Percentiles rank a stretch among this genome's conserved stretches.
Evolutionary conservation across 139 green algal species (phyloP).

Genomic region (Volvox reticuliferus): DNA sequence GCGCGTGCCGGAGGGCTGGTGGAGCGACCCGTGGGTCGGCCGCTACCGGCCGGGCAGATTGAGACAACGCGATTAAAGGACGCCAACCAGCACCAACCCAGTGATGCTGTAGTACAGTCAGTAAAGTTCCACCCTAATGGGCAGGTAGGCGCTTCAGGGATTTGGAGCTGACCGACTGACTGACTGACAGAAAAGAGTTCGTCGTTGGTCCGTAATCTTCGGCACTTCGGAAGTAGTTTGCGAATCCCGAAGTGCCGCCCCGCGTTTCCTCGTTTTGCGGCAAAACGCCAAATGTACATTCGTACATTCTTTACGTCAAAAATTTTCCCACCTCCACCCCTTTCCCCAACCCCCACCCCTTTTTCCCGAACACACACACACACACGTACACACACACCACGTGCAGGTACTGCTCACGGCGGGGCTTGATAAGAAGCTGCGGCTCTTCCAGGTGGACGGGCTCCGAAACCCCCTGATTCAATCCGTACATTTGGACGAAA

Average conservation of each 20-base stretch:
- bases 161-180: not conserved
- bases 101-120: conserved; percentile 73
- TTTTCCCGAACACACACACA: no score
- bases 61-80: conserved; percentile 84
- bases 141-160: no score
- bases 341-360: no score
- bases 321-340: no score
- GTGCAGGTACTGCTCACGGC: conserved; percentile 90
- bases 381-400: no score
- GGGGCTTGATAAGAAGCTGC: conserved; percentile 88
- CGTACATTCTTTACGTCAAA: no score
- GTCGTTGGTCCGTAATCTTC: no score
- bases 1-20: conserved; percentile 56
- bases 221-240: no score
- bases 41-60: conserved; percentile 58
- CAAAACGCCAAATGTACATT: no score
- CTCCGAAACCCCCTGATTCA: conserved; percentile 88
- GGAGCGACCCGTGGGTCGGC: not conserved
- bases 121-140: conserved; percentile 89
- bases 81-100: conserved; percentile 77
- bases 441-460: conserved; percentile 92
- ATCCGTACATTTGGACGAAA: conserved; percentile 86
- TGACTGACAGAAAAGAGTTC: no score
- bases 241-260: no score
- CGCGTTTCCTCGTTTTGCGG: no score